Conservation (phyloP, 176 grass and related monocot genomes). For the Oryza rufipogon region DNA sequence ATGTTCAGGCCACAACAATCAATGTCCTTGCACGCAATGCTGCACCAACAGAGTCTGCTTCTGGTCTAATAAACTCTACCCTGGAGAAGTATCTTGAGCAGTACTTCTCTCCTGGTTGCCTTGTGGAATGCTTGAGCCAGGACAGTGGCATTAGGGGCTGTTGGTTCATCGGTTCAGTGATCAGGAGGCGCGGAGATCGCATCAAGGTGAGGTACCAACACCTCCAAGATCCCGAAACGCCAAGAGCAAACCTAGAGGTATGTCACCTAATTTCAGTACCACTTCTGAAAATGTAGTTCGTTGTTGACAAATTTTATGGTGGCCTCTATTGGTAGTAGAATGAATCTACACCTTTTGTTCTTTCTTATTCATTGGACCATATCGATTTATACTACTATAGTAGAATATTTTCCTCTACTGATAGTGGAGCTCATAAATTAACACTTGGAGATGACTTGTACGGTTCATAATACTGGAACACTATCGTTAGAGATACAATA, state of each 20-base stretch:
- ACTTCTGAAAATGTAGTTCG: background rate
- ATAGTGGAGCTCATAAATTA: no score
- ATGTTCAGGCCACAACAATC: background rate
- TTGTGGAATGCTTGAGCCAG: conserved; percentile 56
- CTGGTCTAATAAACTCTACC: conserved; percentile 18
- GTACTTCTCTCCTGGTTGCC: conserved; percentile 42
- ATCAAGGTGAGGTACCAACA: conserved; percentile 66
- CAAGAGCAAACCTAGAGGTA: conserved; percentile 51
- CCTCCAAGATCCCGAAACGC: conserved; percentile 44
- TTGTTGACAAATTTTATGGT: background rate
- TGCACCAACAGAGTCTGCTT: background rate
- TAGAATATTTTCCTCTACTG: no score
- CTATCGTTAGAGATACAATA: no score
- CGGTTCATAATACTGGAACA: no score
- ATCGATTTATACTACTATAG: no score
- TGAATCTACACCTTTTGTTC: no score
- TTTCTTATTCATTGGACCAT: no score
- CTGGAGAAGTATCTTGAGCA: conserved; percentile 17
- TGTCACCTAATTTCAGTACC: background rate
- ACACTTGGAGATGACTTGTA: no score
- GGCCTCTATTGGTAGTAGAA: no score
- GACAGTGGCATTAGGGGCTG: conserved; percentile 75
- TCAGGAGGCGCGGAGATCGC: conserved; percentile 34
- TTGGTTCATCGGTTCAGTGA: conserved; percentile 63
- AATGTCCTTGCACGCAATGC: background rate